These are phyloP conservation scores for Erodium maritimum DNA, from an alignment of 345 rosid genomes.

Conservation along the genomic window DNA sequence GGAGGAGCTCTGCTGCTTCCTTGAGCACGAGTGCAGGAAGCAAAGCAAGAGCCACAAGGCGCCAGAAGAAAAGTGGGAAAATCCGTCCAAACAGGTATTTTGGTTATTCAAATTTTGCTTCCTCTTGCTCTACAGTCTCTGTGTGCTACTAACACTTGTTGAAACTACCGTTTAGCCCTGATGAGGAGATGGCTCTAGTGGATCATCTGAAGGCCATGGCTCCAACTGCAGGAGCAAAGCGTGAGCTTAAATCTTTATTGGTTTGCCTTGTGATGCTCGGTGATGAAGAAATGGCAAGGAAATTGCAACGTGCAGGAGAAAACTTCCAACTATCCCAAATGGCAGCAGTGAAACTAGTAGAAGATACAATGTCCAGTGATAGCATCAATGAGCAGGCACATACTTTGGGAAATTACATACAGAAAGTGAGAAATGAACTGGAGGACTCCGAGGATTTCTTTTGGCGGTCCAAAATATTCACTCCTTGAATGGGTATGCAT, in stretches of 20 bases:
- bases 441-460: slow-evolving; percentile 41
- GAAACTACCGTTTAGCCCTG: slow-evolving; percentile 44
- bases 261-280: slow-evolving; percentile 64
- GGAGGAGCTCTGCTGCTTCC: slow-evolving; percentile 65
- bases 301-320: slow-evolving; percentile 59
- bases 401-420: slow-evolving; percentile 41
- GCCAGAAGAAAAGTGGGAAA: slow-evolving; percentile 66
- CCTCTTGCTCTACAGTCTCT: neutral
- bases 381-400: slow-evolving; percentile 44
- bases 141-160: slow-evolving; percentile 9
- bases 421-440: slow-evolving; percentile 26
- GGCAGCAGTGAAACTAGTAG: slow-evolving; percentile 75
- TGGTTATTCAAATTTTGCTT: slow-evolving; percentile 5
- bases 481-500: slow-evolving; percentile 11
- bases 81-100: slow-evolving; percentile 89
- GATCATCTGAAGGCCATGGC: slow-evolving; percentile 90
- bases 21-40: slow-evolving; percentile 45
- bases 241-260: slow-evolving; percentile 72
- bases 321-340: slow-evolving; percentile 62
- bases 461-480: slow-evolving; percentile 65
- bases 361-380: slow-evolving; percentile 46
- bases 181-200: slow-evolving; percentile 87
- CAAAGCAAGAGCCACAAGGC: slow-evolving; percentile 61
- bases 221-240: slow-evolving; percentile 49
- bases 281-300: slow-evolving; percentile 50